Percentiles rank a stretch among this genome's conserved stretches.
Evolutionary conservation across 371 early-diverging fungal genomes (phyloP).

Genomic region (Mucor racemosus): DNA sequence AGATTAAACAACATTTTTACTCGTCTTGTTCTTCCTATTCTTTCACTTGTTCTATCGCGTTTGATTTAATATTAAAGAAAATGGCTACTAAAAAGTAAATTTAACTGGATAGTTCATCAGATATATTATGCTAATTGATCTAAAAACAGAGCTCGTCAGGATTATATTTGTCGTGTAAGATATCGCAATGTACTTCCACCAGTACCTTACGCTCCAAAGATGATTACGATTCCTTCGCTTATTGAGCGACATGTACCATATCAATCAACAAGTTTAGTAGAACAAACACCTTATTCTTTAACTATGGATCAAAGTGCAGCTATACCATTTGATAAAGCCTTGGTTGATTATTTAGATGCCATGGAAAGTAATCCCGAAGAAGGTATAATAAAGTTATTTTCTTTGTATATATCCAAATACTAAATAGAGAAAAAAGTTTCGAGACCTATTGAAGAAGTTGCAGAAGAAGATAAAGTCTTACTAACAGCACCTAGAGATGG

Average conservation of each 20-base stretch:
- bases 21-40: not conserved
- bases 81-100: constrained; percentile 27
- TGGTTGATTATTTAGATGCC: constrained; percentile 61
- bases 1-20: not conserved
- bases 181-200: constrained; percentile 82
- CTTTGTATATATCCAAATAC: too few species aligned
- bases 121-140: constrained; percentile 25
- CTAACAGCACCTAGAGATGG: constrained; percentile 53
- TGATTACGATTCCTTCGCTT: constrained; percentile 66
- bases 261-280: constrained; percentile 65
- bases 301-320: constrained; percentile 66
- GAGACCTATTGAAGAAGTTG: constrained; percentile 48
- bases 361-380: constrained; percentile 47
- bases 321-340: constrained; percentile 72
- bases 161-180: constrained; percentile 78
- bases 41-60: not conserved
- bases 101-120: not conserved
- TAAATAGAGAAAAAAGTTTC: constrained; percentile 10
- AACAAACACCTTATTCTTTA: constrained; percentile 66
- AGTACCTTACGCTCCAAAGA: constrained; percentile 84
- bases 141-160: constrained; percentile 61
- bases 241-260: constrained; percentile 67
- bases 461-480: constrained; percentile 67
- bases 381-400: constrained; percentile 8
- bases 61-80: not conserved